Percentiles rank a stretch among this genome's conserved stretches.
These are phyloP conservation scores for Fusarium paranaense DNA, from an alignment of 2,329 filamentous ascomycete species.

Conservation along the genomic window DNA sequence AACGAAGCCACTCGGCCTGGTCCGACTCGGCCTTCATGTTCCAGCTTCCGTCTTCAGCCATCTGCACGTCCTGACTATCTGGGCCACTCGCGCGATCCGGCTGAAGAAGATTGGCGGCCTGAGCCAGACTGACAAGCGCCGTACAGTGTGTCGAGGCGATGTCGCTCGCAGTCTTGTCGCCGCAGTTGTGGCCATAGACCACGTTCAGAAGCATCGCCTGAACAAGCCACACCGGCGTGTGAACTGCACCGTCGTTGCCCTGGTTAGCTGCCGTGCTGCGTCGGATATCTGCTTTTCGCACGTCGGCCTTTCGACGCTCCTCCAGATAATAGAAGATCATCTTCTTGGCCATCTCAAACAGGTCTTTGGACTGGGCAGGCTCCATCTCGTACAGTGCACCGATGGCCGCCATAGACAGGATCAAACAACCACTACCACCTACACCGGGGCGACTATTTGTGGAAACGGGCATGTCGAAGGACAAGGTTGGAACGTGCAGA, in stretches of 20 bases:
- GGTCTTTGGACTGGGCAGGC: slow-evolving; percentile 79
- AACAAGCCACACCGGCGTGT: slow-evolving; percentile 93
- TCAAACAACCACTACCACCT: slow-evolving; percentile 86
- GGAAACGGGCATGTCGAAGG: slow-evolving; percentile 83
- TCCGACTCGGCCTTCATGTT: slow-evolving; percentile 63
- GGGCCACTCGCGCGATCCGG: slow-evolving; percentile 58
- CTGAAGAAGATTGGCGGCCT: slow-evolving; percentile 80
- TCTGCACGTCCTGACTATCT: slow-evolving; percentile 66
- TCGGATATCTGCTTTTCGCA: slow-evolving; percentile 72
- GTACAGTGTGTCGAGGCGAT: slow-evolving; percentile 94
- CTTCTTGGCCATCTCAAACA: slow-evolving; percentile 94
- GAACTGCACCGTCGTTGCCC: slow-evolving; percentile 69
- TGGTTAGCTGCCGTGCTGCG: slow-evolving; percentile 63
- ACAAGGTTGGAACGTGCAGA: slow-evolving; percentile 89
- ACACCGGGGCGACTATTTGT: slow-evolving; percentile 71
- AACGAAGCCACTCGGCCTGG: slow-evolving; percentile 77
- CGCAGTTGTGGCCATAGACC: slow-evolving; percentile 94
- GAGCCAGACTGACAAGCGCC: slow-evolving; percentile 88
- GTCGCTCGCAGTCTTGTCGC: slow-evolving; percentile 89
- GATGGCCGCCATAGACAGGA: slow-evolving; percentile 83
- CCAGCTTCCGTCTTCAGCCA: slow-evolving; percentile 65
- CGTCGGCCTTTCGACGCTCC: slow-evolving; percentile 87
- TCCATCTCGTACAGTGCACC: slow-evolving; percentile 91
- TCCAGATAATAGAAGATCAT: slow-evolving; percentile 95
- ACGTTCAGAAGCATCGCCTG: slow-evolving; percentile 98